phyloP scores from a whole-genome alignment of 495 filamentous ascomycete species.

The Peziza echinospora region DNA sequence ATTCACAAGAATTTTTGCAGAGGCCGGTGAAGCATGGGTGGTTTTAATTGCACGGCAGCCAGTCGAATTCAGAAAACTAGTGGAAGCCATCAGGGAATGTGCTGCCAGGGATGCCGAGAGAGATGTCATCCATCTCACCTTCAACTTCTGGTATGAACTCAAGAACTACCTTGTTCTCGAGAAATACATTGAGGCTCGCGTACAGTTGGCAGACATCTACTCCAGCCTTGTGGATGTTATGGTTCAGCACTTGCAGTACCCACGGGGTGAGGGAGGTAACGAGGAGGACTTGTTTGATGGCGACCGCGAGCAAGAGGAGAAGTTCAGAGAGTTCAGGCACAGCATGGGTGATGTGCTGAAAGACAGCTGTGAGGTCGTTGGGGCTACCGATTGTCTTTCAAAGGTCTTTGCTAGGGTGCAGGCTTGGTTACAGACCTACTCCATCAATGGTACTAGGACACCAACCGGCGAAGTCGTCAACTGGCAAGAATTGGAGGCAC shows the following conservation, averaged over 20 bases:
- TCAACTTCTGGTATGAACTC: conserved; percentile 94
- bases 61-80: conserved; percentile 56
- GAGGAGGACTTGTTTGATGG: conserved; percentile 80
- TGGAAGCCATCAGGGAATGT: conserved; percentile 79
- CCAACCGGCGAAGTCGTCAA: conserved; percentile 52
- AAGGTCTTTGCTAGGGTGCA: conserved; percentile 73
- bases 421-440: conserved; percentile 66
- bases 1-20: conserved; percentile 69
- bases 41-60: conserved; percentile 72
- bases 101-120: conserved; percentile 65
- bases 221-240: conserved; percentile 80
- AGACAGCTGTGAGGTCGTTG: conserved; percentile 90
- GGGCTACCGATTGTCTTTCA: conserved; percentile 65
- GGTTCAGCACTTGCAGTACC: conserved; percentile 77
- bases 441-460: conserved; percentile 20
- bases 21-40: conserved; percentile 87
- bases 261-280: conserved; percentile 45
- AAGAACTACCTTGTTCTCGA: conserved; percentile 90
- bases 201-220: conserved; percentile 55
- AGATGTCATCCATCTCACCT: conserved; percentile 77
- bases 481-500: conserved; percentile 91
- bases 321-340: conserved; percentile 89
- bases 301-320: conserved; percentile 88
- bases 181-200: conserved; percentile 59
- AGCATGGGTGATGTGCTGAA: conserved; percentile 96